phyloP scores from a whole-genome alignment of 2,329 filamentous ascomycete genomes.

The Penicillium thymicola region DNA sequence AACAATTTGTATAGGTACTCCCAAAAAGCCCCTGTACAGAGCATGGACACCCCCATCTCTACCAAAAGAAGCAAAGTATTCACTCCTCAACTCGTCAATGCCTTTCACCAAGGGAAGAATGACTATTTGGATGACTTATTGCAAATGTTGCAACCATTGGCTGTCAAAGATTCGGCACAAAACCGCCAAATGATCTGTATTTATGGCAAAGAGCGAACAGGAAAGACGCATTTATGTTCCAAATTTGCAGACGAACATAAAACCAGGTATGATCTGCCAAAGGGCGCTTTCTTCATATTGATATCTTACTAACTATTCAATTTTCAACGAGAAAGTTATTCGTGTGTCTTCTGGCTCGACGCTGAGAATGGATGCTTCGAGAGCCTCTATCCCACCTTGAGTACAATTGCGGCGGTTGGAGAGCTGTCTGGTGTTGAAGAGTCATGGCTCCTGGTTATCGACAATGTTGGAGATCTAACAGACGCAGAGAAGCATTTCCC shows the following conservation, averaged over 20 bases:
- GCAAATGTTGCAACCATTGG: not conserved
- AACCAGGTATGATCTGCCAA: not conserved
- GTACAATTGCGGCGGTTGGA: too few relatives aligned
- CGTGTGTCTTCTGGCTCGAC: too few relatives aligned
- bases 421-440: too few relatives aligned
- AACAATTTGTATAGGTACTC: not conserved
- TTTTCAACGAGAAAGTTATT: too few relatives aligned
- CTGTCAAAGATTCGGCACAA: not conserved
- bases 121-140: not conserved
- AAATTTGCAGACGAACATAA: not conserved
- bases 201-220: not conserved
- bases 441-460: too few relatives aligned
- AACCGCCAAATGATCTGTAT: not conserved
- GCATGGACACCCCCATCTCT: too few relatives aligned
- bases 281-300: not conserved
- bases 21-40: not conserved
- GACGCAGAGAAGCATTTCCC: accelerated
- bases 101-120: not conserved
- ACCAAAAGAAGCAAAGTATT: not conserved
- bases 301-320: not conserved
- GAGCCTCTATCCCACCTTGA: too few relatives aligned
- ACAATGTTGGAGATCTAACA: not conserved
- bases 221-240: not conserved
- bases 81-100: not conserved
- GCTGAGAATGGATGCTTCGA: too few relatives aligned